Evolutionary conservation across 2,329 filamentous ascomycete species (phyloP), one percentile per base, ranked within the genome.

Genomic region (Pseudopithomyces chartarum): DNA sequence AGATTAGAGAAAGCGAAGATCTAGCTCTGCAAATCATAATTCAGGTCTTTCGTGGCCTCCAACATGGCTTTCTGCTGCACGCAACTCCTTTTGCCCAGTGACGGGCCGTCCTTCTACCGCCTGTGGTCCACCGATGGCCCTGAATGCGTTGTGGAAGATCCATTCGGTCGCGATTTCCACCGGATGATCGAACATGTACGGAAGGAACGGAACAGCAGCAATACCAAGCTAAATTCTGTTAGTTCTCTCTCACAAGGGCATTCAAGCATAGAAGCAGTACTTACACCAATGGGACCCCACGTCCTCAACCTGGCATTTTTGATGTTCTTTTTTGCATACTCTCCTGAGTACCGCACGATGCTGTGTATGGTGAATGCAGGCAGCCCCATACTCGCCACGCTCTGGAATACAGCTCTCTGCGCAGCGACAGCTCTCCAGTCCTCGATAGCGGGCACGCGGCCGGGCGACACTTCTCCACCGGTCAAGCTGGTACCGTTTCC

Each of bases 311-410:
- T 85, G 57, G 83, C 81, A 71, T 90, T 96, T 82, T 95, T 94
- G 19, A 83, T 82, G 66, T 90, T 82, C 79, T 94, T 97, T 80
- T 99, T 76, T n/a, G 92, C 92, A 38, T 82, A 83, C 0, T 40
- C 11, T 40, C 95, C 92, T 0, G 91, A 93, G 72, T 99, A 97
- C 58, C 87, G 86, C 50, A 99, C 95, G 6, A 98, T 89, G 59
- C 89, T 92, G 76, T 97, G 94, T 56, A 98, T 97, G 0, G 92
- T 97, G 60, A 97, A 91, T 0, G 93, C 94, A 0, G 94, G 95
- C 63, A 98, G 77, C 1, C 91, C 95, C 95, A 99, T 99, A 69
- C 87, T 91, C 0, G 95, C 95, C 46, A 99, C 60, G 62, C 87
- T 87, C 79, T 99, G 95, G 78, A 99, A 99, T 20, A 97, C 84